Base-by-base conservation (phyloP, 805 yeast species). In the Danielia oregonensis region DNA sequence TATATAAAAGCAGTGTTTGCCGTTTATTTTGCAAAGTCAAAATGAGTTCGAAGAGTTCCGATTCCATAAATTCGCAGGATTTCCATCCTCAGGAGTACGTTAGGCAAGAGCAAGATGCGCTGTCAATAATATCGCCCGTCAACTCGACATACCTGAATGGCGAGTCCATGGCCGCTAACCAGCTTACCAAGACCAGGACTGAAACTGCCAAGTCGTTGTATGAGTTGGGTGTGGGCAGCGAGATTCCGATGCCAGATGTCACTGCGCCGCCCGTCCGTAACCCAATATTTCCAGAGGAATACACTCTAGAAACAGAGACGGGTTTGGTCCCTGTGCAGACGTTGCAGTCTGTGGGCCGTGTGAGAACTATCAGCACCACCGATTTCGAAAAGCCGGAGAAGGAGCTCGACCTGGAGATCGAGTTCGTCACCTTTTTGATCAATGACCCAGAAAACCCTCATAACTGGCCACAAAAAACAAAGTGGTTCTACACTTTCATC, bases 281-380 rank as follows among this genome's bases (percentile, higher is more conserved):
- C 43, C 84, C 91, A 11, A 81, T 87, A 23, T 88, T 88, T 70
- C 96, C 96, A 6, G 96, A 88, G 66, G 96, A 88, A 56, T 88
- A 86, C 57, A 83, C 88, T 5, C 45, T 88, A 58, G 96, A 88
- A 65, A 88, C 96, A 0, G 72, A 74, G 34, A 86, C 96, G 5
- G 96, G 96, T 43, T 67, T 88, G 35, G 96, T 88, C 10, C 93
- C 91, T 2, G 85, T 81, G 1, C 65, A 77, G 27, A 82, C 95
- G 1, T 65, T 87, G 46, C 82, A 74, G 29, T 68, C 72, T 6
- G 42, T 86, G 22, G 93, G 95, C 23, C 74, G 93, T 56, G 45
- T 40, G 11, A 48, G 46, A 33, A 37, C 58, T 10, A 25, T 24
- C 18, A 12, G 28, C 3, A 42, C 51, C 0, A 22, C 28, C 6